These are phyloP conservation scores for Globisporangium carolinianum DNA, from an alignment of 352 stramenopile species.

Conservation along the genomic window DNA sequence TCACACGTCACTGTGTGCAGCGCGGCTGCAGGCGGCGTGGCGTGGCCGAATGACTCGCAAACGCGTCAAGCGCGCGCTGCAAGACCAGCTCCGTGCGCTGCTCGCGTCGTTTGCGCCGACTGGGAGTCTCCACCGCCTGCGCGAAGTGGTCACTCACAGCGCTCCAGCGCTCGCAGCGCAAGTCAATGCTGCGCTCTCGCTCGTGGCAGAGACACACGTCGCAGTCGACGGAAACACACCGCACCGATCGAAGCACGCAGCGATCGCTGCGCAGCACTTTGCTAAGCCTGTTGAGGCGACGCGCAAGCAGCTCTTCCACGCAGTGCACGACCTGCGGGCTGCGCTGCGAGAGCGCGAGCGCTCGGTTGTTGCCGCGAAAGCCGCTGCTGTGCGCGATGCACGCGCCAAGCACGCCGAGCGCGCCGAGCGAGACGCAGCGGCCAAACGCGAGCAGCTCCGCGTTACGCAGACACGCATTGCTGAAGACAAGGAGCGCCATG, in stretches of 20 bases:
- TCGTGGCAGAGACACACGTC: constrained; percentile 54
- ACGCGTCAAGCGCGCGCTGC: constrained; percentile 32
- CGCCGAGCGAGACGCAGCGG: not conserved
- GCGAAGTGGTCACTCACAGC: constrained; percentile 27
- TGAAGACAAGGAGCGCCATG: constrained; percentile 19
- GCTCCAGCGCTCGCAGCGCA: constrained; percentile 24
- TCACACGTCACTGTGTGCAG: constrained; percentile 18
- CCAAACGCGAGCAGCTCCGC: constrained; percentile 16
- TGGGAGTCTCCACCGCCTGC: constrained; percentile 51
- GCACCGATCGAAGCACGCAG: constrained; percentile 11
- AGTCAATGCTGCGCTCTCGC: constrained; percentile 40
- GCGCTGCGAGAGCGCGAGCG: constrained; percentile 24
- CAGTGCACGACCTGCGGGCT: constrained; percentile 28
- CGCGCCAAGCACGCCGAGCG: constrained; percentile 12
- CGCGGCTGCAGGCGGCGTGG: constrained; percentile 40
- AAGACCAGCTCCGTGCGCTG: constrained; percentile 32
- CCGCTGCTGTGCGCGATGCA: constrained; percentile 15
- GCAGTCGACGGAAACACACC: constrained; percentile 18
- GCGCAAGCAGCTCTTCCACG: constrained; percentile 41
- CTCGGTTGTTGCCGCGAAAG: constrained; percentile 23
- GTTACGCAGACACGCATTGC: constrained; percentile 24
- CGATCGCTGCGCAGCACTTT: constrained; percentile 28
- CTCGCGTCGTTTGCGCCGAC: constrained; percentile 45
- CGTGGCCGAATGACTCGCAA: constrained; percentile 25
- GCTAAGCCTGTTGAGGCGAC: constrained; percentile 28